These are phyloP conservation scores for Globisporangium abappressorium DNA, from an alignment of 352 stramenopile genomes.

Conservation along the genomic window DNA sequence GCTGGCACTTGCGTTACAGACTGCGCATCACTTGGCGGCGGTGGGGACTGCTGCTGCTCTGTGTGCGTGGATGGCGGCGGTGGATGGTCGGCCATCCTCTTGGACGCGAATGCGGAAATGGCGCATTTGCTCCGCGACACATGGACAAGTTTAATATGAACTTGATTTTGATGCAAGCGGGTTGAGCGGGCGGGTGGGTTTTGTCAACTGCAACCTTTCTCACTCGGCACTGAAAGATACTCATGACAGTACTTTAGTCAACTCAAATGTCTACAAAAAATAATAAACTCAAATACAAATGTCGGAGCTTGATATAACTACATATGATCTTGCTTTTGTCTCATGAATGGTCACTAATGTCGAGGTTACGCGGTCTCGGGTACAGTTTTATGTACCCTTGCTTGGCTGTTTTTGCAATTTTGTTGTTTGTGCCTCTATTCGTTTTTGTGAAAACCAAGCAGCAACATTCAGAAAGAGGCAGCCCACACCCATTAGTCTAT, in stretches of 20 bases:
- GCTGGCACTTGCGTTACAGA: background rate
- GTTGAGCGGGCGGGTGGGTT: background rate
- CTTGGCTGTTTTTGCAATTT: background rate
- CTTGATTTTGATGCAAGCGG: background rate
- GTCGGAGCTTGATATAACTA: background rate
- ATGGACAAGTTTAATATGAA: background rate
- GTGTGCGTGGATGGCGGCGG: background rate
- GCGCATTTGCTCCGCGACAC: background rate
- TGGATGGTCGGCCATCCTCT: slow-evolving; percentile 5
- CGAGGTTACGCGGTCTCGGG: background rate
- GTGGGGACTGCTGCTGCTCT: background rate
- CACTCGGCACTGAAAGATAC: background rate
- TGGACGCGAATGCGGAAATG: slow-evolving; percentile 4
- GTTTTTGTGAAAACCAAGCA: background rate
- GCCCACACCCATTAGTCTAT: background rate
- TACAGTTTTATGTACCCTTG: background rate
- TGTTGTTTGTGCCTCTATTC: background rate
- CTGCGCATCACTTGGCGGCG: background rate
- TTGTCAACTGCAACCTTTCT: background rate
- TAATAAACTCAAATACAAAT: background rate
- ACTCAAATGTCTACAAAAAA: too few species aligned
- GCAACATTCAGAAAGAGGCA: background rate
- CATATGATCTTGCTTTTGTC: background rate
- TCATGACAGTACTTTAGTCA: background rate
- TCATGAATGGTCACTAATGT: background rate